Base-by-base conservation (phyloP, 331 rosid species). In the Ulmus americana region DNA sequence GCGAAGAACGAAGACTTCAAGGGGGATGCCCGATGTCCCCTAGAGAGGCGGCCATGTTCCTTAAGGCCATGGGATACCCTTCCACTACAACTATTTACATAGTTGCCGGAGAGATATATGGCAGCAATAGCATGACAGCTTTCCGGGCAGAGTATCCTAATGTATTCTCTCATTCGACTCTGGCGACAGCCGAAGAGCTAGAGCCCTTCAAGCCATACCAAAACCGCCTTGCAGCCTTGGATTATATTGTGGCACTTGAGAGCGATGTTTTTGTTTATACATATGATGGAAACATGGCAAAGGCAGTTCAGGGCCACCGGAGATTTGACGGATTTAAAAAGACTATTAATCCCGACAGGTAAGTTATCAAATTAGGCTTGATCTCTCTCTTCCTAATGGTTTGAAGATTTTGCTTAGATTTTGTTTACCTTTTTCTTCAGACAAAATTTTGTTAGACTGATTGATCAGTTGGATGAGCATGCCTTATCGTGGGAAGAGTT, bases 1-100 rank as follows among this genome's bases (percentile, higher is more conserved):
- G 95, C 52, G 64, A 62, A 13, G 95, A 82, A 14, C 74, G 78
- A 63, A 52, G 99, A 57, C 55, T 78, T 47, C 87, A 81, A 75
- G 99, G 99, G 6, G 99, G 99, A 46, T 94, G 99, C 64, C 99
- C 99, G 22, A 85, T 94, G 90, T 83, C 99, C 22, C 99, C 99
- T 0, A 80, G 91, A 73, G 99, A 94, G 63, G 97, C 99, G 41
- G 95, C 99, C 15, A 12, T 85, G 70, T 90, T 94, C 73, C 95
- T 94, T 10, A 94, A 90, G 83, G 95, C 99, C 74, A 77, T 94
- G 95, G 99, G 96, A 2, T 94, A 94, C 81, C 97, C 97, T 79
- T 68, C 97, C 39, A 76, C 95, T 1, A 90, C 99, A 15, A 94
- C 87, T 18, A 90, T 94, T 65, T 94, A 94, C 86, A 87, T 94